Evolutionary conservation across 768 basidiomycete genomes (phyloP).

Genomic region (Macrolepiota albuminosa): DNA sequence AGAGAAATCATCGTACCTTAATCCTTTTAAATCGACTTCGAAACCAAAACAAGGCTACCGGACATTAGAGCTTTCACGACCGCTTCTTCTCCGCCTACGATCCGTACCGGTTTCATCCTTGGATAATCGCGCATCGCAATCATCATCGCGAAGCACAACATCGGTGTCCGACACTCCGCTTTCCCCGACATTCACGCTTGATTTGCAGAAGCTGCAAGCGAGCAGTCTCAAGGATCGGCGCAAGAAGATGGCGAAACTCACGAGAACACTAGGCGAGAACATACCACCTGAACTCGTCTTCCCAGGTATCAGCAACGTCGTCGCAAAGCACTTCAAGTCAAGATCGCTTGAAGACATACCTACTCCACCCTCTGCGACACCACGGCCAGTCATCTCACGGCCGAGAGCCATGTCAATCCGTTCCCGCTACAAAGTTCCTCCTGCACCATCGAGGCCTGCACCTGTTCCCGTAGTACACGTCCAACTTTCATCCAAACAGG

Average conservation of each 20-base stretch:
- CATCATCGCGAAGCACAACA: slow-evolving; percentile 13
- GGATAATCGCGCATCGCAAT: slow-evolving; percentile 13
- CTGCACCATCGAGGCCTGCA: background rate
- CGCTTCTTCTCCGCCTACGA: slow-evolving; percentile 16
- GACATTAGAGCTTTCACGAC: slow-evolving; percentile 13
- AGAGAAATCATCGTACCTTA: background rate
- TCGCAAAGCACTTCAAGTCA: background rate
- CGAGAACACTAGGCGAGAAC: slow-evolving; percentile 47
- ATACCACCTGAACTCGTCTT: slow-evolving; percentile 47
- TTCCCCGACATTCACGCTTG: slow-evolving; percentile 19
- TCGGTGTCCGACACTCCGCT: slow-evolving; percentile 16
- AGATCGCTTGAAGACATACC: background rate
- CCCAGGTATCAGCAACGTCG: slow-evolving; percentile 5
- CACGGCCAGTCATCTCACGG: slow-evolving; percentile 7
- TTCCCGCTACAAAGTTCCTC: background rate
- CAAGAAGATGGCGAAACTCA: slow-evolving; percentile 43
- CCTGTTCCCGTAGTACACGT: background rate
- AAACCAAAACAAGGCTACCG: slow-evolving; percentile 13
- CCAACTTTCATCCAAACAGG: background rate
- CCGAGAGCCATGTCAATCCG: slow-evolving; percentile 2
- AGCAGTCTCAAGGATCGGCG: slow-evolving; percentile 33
- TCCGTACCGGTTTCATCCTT: slow-evolving; percentile 12
- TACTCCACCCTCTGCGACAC: background rate
- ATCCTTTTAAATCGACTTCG: background rate
- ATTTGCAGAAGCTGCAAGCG: slow-evolving; percentile 14